These are phyloP conservation scores for Annulohypoxylon truncatum DNA, from an alignment of 2,329 filamentous ascomycete genomes.

Conservation along the genomic window DNA sequence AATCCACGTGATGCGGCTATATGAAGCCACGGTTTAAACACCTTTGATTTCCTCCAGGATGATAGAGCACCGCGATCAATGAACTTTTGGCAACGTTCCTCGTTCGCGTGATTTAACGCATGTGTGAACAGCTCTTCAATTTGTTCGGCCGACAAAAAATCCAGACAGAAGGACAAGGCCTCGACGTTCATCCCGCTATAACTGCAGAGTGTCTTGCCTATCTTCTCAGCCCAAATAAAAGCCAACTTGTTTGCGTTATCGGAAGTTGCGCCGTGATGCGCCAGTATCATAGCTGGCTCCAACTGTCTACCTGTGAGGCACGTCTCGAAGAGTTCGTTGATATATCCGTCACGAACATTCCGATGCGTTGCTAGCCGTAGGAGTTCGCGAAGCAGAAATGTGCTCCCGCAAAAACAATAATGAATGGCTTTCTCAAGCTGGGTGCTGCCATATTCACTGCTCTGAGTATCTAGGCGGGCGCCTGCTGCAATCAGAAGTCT, in stretches of 20 bases:
- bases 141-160: not conserved
- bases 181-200: not conserved
- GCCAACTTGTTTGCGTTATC: not conserved
- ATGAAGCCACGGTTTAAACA: slow-evolving; percentile 21
- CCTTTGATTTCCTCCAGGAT: not conserved
- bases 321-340: slow-evolving; percentile 13
- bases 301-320: not conserved
- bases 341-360: slow-evolving; percentile 10
- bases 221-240: slow-evolving; percentile 9
- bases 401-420: not conserved
- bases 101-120: too few relatives aligned
- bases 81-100: slow-evolving; percentile 17
- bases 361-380: slow-evolving; percentile 1
- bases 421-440: not conserved
- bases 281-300: slow-evolving; percentile 1
- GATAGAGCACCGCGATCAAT: slow-evolving; percentile 6
- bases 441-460: not conserved
- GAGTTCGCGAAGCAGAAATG: not conserved
- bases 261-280: slow-evolving; percentile 10
- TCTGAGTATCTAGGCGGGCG: slow-evolving; percentile 18
- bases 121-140: slow-evolving; percentile 10
- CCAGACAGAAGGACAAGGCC: slow-evolving; percentile 17
- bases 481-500: slow-evolving; percentile 19
- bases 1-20: slow-evolving; percentile 5
- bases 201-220: too few relatives aligned